Evolutionary conservation across 441 rosid species (phyloP).

Genomic region (Corymbia citriodora): DNA sequence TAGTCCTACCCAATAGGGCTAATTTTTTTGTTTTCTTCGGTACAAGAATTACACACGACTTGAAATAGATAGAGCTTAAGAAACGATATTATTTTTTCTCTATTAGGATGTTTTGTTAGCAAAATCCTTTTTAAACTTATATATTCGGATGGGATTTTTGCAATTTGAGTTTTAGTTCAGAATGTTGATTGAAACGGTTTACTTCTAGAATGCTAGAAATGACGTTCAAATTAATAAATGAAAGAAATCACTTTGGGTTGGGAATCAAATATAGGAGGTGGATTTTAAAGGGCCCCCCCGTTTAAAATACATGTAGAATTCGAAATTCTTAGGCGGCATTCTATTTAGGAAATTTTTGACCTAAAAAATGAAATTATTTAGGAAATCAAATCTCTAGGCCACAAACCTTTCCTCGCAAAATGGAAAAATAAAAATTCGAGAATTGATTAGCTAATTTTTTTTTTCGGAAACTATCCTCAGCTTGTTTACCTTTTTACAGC

Average conservation of each 20-base stretch:
- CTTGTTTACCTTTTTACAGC: background rate
- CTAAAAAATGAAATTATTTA: background rate
- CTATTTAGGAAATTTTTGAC: background rate
- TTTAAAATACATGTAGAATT: background rate
- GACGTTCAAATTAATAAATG: background rate
- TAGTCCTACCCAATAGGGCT: background rate
- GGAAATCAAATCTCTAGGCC: background rate
- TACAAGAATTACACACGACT: fast-evolving
- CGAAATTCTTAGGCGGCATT: background rate
- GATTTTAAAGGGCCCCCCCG: background rate
- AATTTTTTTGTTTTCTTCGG: background rate
- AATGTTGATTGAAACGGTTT: background rate
- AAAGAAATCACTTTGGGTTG: background rate
- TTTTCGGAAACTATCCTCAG: background rate
- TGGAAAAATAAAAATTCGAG: background rate
- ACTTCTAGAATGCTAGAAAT: background rate
- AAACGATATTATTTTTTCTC: background rate
- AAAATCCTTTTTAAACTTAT: background rate
- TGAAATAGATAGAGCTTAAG: background rate
- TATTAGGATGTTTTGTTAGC: background rate
- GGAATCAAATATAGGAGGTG: background rate
- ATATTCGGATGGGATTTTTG: background rate
- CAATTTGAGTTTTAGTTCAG: background rate
- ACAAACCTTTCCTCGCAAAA: background rate
- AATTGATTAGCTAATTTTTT: background rate